Conservation (phyloP, 768 basidiomycete species). For the Xanthoconium purpureum region DNA sequence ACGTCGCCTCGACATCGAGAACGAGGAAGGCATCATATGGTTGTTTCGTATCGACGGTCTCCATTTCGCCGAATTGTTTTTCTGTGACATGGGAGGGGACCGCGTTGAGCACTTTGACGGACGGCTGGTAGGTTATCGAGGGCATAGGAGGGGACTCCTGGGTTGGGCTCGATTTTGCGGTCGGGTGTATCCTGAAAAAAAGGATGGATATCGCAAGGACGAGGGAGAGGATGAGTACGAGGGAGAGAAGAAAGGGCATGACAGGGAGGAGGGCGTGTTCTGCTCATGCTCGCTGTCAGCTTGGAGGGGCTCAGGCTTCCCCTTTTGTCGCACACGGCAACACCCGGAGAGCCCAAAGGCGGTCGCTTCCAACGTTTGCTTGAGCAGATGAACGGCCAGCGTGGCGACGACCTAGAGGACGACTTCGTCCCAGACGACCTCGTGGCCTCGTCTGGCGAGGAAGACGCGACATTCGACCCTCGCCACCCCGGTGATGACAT, state of each 20-base stretch:
- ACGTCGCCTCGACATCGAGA: conserved; percentile 89
- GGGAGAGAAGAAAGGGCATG: conserved; percentile 5
- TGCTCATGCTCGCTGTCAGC: conserved; percentile 27
- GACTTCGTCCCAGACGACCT: conserved; percentile 72
- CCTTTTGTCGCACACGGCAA: not conserved
- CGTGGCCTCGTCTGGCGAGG: conserved; percentile 62
- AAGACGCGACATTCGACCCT: conserved; percentile 32
- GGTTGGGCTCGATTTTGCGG: not conserved
- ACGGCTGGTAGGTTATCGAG: conserved; percentile 13
- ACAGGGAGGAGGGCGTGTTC: conserved; percentile 15
- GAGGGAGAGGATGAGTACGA: not conserved
- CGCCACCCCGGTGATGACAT: conserved; percentile 36
- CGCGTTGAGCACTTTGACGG: conserved; percentile 2
- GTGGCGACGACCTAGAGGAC: conserved; percentile 81
- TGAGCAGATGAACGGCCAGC: conserved; percentile 31
- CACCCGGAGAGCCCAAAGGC: not conserved
- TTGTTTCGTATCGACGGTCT: conserved; percentile 33
- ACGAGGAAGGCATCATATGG: conserved; percentile 80
- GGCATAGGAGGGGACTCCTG: conserved; percentile 13
- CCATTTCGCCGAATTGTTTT: not conserved
- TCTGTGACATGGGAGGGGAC: not conserved
- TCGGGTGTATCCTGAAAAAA: not conserved
- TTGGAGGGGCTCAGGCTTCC: not conserved
- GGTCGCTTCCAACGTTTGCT: not conserved
- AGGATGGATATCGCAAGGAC: conserved; percentile 9